Evolutionary conservation across 2,329 filamentous ascomycete genomes (phyloP).

Genomic region (Pleurostoma richardsiae): DNA sequence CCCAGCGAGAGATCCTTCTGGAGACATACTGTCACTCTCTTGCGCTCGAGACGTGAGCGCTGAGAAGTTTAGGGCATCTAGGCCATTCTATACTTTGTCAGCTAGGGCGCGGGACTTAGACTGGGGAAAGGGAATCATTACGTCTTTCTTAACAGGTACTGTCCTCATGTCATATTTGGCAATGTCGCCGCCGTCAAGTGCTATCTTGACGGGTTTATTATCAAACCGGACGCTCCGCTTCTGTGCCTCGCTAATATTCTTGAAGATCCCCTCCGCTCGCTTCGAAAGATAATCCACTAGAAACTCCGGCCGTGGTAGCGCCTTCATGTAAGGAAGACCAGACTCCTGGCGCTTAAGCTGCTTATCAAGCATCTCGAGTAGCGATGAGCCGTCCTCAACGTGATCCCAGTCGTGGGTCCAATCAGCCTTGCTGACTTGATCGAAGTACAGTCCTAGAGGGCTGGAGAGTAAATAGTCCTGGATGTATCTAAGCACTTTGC

Average conservation of each 20-base stretch:
- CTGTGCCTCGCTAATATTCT: slow-evolving; percentile 65
- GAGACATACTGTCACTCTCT: slow-evolving; percentile 27
- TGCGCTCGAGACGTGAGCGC: slow-evolving; percentile 12
- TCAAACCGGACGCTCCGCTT: slow-evolving; percentile 65
- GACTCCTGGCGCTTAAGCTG: slow-evolving; percentile 42
- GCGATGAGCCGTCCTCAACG: slow-evolving; percentile 35
- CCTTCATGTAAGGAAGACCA: slow-evolving; percentile 40
- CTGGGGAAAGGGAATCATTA: background rate
- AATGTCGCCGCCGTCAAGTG: slow-evolving; percentile 21
- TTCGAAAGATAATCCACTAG: slow-evolving; percentile 53
- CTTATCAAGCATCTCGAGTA: slow-evolving; percentile 44
- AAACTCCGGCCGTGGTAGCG: slow-evolving; percentile 58
- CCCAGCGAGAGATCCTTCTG: background rate
- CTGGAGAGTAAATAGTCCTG: slow-evolving; percentile 63
- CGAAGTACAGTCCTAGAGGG: slow-evolving; percentile 58
- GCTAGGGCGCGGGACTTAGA: too few relatives aligned
- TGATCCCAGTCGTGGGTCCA: slow-evolving; percentile 40
- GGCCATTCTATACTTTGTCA: slow-evolving; percentile 20
- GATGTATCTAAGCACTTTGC: slow-evolving; percentile 73
- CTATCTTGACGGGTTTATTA: slow-evolving; percentile 37
- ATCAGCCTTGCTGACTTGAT: slow-evolving; percentile 42
- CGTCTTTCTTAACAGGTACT: background rate
- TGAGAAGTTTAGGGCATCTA: slow-evolving; percentile 29
- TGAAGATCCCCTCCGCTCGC: slow-evolving; percentile 58
- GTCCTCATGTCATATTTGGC: background rate